These are phyloP conservation scores for Dacryopinax spathularia DNA, from an alignment of 768 basidiomycete genomes.

Conservation along the genomic window DNA sequence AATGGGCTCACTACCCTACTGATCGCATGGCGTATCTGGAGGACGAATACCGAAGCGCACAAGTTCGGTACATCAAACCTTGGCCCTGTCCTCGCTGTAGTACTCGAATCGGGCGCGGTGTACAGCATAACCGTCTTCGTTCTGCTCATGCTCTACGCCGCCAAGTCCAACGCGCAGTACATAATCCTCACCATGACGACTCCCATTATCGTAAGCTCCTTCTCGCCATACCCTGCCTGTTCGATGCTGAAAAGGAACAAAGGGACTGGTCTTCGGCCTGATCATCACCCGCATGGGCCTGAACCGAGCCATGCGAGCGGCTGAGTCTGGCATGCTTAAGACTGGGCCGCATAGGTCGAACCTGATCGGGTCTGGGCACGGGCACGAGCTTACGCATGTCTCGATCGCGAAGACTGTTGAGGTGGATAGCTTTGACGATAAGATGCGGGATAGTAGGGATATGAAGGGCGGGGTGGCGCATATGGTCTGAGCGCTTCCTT, in stretches of 20 bases:
- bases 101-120: constrained; percentile 28
- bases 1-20: constrained; percentile 15
- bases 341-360: too few species aligned
- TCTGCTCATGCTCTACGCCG: constrained; percentile 24
- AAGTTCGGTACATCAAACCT: constrained; percentile 19
- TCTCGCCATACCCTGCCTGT: constrained; percentile 30
- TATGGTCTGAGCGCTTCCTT: too few species aligned
- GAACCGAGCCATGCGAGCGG: too few species aligned
- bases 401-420: too few species aligned
- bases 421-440: too few species aligned
- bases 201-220: constrained; percentile 19
- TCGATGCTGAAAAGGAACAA: too few species aligned
- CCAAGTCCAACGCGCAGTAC: constrained; percentile 27
- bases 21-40: constrained; percentile 26
- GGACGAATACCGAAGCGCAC: constrained; percentile 21
- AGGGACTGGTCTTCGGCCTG: constrained; percentile 28
- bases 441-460: too few species aligned
- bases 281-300: constrained; percentile 30
- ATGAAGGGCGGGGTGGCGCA: too few species aligned
- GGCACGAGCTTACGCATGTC: too few species aligned
- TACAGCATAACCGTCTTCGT: constrained; percentile 25
- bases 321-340: too few species aligned
- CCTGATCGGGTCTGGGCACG: too few species aligned
- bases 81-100: constrained; percentile 24
- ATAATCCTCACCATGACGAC: constrained; percentile 16